phyloP scores from a whole-genome alignment of 2,329 filamentous ascomycete genomes.

The Penicillium occitanis region DNA sequence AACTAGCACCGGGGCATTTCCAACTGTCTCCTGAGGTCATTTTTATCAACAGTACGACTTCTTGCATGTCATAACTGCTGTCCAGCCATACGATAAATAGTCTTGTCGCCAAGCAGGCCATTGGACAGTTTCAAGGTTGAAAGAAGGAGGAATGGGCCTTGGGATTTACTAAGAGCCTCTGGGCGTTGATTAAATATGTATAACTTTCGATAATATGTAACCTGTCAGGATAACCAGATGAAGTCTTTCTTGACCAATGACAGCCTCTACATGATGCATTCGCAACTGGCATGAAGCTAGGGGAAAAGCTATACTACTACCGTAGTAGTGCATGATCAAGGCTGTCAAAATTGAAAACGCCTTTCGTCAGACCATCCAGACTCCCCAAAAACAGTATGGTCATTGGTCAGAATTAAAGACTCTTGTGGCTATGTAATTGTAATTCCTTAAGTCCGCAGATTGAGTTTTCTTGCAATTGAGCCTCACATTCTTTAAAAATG shows the following conservation, averaged over 20 bases:
- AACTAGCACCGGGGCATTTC: neutral
- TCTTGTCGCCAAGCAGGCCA: neutral
- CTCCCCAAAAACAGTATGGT: neutral
- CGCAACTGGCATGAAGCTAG: neutral
- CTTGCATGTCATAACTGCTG: neutral
- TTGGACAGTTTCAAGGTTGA: neutral
- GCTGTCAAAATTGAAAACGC: neutral
- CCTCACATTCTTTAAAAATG: neutral
- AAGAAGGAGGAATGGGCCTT: neutral
- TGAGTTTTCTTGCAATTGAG: neutral
- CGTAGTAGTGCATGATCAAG: neutral
- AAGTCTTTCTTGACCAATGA: neutral
- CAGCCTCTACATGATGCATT: neutral
- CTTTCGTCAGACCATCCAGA: neutral
- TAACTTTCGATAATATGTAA: neutral
- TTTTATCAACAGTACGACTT: neutral
- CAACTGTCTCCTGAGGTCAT: neutral
- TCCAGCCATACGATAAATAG: neutral
- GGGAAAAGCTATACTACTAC: neutral
- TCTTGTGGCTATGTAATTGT: neutral
- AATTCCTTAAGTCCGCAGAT: neutral
- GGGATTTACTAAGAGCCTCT: neutral
- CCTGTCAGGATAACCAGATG: neutral
- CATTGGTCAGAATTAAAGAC: neutral
- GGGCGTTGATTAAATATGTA: neutral